Evolutionary conservation across 2,329 filamentous ascomycete genomes (phyloP), one percentile per base, ranked within the genome.

Genomic region (Aspergillus puulaauensis): DNA sequence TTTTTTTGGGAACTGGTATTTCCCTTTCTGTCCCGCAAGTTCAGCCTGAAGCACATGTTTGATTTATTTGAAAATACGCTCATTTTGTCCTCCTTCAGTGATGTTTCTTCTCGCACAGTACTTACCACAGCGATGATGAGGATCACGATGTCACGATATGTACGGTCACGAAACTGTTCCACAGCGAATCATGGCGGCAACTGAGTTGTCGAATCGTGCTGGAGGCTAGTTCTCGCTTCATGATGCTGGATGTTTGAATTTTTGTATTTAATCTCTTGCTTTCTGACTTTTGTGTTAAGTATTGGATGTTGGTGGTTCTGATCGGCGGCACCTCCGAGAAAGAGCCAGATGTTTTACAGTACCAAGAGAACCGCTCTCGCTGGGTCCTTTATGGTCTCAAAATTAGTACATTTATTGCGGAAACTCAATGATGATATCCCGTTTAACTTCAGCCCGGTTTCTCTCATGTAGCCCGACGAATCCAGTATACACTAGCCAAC

Each of bases 91-190:
- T 70, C 73, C 67, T 64, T 70, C 66, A 69, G 67, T 71, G 70
- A 68, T 70, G 69, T 72, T 71, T 63, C 66, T 70, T 69, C 64
- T 72, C 70, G 69, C 72, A 70, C 65, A 70, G 67, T 71, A 66
- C 68, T 68, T 68, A 64, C 63, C 64, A 62, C 64, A 70, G 69
- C 72, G 70, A 72, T 72, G 72, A 75, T 66, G 71, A 75, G 68
- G 71, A 72, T 71, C 69, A 76, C 70, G 72, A 71, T 64, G 66
- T 74, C 70, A 75, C 73, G 73, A 74, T 71, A 65, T 67, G 65
- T 71, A 74, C 68, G 71, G 71, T 69, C 70, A 60, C 62, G 66
- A 68, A 54, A 61, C 62, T 64, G 62, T 62, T 57, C 61, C 31
- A 43, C 62, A 64, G 60, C 63, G 51, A 60, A 61, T 57, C 61